Evolutionary conservation across 768 basidiomycete species (phyloP), one percentile per base, ranked within the genome.

Genomic region (Exsudoporus frostii): DNA sequence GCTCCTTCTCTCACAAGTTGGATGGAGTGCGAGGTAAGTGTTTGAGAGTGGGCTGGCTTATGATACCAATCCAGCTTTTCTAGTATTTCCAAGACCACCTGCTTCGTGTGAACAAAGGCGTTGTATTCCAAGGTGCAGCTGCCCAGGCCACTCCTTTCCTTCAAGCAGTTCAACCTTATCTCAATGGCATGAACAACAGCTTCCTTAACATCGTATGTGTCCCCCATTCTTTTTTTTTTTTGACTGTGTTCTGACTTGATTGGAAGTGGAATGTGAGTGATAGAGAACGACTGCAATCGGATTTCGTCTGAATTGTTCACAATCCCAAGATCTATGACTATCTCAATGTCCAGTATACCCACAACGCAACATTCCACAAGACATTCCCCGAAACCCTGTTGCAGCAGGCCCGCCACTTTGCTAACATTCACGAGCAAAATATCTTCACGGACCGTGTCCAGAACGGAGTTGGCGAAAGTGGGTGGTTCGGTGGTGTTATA

Each of bases 291-390:
- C 30, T 2, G 11, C 40, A 7, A 29, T 47, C 29, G 13, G 14
- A 2, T 14, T 14, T 47, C 20, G n/a, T 44, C 49, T 56, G 22
- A 57, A 50, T 0, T 41, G 30, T 10, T 27, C 20, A 22, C 42
- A 11, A 29, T 42, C 7, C 38, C 33, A 57, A 89, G 87, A 76
- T 92, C 61, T 88, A 80, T 65, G 88, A 92, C 71, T 90, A 77
- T 70, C 77, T 93, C 58, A 84, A 84, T 71, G 79, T 87, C 13
- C 77, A 91, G 68, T 79, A 87, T 54, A 80, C 76, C 33, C 89
- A 94, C 76, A 92, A 94, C 75, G 80, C 78, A 71, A 85, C 87
- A 22, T 94, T 86, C 58, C 84, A 85, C 7, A 72, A 82, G 57
- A 78, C 82, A 53, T 83, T 92, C 40, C 86, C 88, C 4, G 81